phyloP scores from a whole-genome alignment of 116 monocot genomes.

The Papilionanthe hybrid region DNA sequence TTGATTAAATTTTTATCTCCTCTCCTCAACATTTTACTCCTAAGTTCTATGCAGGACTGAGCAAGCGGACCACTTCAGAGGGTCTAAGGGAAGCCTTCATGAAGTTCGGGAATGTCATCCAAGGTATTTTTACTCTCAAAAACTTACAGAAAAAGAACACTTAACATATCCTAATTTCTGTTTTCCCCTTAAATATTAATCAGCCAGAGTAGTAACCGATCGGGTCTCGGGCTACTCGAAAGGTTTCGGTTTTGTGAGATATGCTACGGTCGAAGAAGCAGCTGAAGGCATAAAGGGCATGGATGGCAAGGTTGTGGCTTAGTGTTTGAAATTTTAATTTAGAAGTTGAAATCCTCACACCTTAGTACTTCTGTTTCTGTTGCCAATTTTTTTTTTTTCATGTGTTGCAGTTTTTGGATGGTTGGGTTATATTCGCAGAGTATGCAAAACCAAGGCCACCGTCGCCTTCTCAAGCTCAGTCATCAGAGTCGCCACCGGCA shows the following conservation, averaged over 20 bases:
- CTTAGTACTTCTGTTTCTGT: background rate
- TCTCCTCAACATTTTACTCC: background rate
- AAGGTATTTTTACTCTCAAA: constrained; percentile 27
- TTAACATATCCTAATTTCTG: background rate
- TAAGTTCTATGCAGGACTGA: constrained; percentile 30
- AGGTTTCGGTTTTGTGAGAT: constrained; percentile 56
- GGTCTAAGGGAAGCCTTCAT: constrained; percentile 43
- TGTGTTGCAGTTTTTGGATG: constrained; percentile 53
- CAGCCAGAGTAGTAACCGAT: constrained; percentile 46
- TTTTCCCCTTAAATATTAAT: background rate
- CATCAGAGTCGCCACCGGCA: constrained; percentile 11
- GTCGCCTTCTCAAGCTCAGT: constrained; percentile 12
- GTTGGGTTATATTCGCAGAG: constrained; percentile 65
- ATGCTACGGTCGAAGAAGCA: constrained; percentile 43
- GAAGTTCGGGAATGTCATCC: constrained; percentile 43
- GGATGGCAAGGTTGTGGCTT: constrained; percentile 48
- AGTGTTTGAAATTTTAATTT: background rate
- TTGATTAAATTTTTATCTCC: background rate
- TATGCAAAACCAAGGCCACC: constrained; percentile 40
- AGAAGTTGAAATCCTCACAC: background rate
- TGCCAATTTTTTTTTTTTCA: background rate
- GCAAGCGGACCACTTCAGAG: constrained; percentile 48
- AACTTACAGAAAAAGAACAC: background rate
- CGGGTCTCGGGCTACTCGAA: constrained; percentile 47
- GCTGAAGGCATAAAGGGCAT: constrained; percentile 43